Conservation (phyloP, 2,329 filamentous ascomycete genomes). For the Pestalotiopsis sp. region DNA sequence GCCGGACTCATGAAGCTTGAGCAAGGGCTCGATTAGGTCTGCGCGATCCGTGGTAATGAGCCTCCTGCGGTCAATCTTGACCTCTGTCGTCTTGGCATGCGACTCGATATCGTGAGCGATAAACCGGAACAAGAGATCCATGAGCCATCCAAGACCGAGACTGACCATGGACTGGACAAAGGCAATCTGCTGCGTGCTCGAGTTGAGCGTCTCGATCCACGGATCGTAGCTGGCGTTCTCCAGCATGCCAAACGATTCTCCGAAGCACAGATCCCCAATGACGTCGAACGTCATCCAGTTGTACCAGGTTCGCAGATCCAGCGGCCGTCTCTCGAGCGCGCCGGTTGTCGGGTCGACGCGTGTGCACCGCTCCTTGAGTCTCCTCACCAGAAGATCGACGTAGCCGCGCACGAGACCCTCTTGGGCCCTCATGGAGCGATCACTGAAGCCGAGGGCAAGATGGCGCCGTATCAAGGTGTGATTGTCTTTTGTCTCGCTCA, state of each 20-base stretch:
- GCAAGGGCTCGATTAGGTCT: neutral
- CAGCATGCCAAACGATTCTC: neutral
- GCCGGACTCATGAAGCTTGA: neutral
- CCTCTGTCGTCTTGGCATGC: neutral
- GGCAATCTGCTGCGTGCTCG: neutral
- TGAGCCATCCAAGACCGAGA: neutral
- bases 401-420: neutral
- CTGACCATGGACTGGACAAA: neutral
- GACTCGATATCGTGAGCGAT: neutral
- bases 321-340: neutral
- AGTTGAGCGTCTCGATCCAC: neutral
- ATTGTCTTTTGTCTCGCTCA: neutral
- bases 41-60: neutral
- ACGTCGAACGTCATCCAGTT: neutral
- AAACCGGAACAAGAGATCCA: neutral
- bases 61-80: neutral
- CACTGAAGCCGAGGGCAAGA: neutral
- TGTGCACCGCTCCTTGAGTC: neutral
- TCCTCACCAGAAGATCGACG: neutral
- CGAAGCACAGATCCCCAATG: neutral
- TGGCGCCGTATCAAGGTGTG: neutral
- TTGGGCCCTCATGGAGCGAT: constrained; percentile 1
- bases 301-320: neutral
- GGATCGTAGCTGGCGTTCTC: neutral
- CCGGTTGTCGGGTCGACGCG: neutral